Conservation (phyloP, 805 yeast genomes). For the Wickerhamiella lipophila region DNA sequence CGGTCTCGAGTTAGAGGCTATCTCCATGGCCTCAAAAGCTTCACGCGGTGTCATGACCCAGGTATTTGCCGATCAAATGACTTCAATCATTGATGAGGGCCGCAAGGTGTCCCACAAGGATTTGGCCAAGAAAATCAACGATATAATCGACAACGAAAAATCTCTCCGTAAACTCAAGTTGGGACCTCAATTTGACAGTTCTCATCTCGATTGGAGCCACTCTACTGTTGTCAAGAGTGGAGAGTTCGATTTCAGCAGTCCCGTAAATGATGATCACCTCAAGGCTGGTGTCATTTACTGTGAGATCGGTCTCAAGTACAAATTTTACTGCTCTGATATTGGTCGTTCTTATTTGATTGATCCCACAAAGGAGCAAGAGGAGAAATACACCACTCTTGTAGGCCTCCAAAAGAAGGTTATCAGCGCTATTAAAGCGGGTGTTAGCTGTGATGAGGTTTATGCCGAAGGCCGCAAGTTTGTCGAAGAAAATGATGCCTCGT, state of each 20-base stretch:
- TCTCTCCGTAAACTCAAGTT: slow-evolving; percentile 48
- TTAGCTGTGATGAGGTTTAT: slow-evolving; percentile 53
- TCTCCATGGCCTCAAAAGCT: slow-evolving; percentile 62
- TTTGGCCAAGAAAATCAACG: slow-evolving; percentile 64
- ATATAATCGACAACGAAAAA: slow-evolving; percentile 65
- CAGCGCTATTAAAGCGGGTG: slow-evolving; percentile 52
- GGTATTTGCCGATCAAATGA: slow-evolving; percentile 76
- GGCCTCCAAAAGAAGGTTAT: slow-evolving; percentile 57
- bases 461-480: slow-evolving; percentile 48
- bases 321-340: slow-evolving; percentile 75
- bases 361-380: slow-evolving; percentile 68
- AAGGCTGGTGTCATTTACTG: slow-evolving; percentile 72
- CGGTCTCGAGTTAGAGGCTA: slow-evolving; percentile 52
- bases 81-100: slow-evolving; percentile 77
- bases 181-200: slow-evolving; percentile 61
- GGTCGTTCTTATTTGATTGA: slow-evolving; percentile 83
- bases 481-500: slow-evolving; percentile 49
- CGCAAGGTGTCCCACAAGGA: slow-evolving; percentile 57
- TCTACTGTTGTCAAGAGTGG: slow-evolving; percentile 84
- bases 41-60: slow-evolving; percentile 64
- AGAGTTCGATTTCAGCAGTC: slow-evolving; percentile 71
- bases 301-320: slow-evolving; percentile 76
- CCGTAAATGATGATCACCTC: slow-evolving; percentile 50
- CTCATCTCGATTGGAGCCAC: slow-evolving; percentile 82
- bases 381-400: slow-evolving; percentile 64